These are phyloP conservation scores for Urtica urens DNA, from an alignment of 306 rosid species.

Conservation along the genomic window DNA sequence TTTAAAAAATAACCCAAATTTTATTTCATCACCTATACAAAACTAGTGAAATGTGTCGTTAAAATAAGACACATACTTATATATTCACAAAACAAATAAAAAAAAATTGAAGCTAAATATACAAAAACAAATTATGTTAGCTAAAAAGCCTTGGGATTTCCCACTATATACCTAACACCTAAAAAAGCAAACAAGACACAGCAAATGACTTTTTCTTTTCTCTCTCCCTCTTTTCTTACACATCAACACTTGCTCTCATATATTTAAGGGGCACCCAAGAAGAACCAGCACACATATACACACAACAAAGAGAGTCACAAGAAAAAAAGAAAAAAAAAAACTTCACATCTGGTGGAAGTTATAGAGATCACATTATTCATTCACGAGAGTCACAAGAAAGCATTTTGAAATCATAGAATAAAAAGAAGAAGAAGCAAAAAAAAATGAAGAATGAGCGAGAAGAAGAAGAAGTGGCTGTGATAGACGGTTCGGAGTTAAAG, in stretches of 20 bases:
- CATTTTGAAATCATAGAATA: not conserved
- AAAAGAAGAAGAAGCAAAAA: not conserved
- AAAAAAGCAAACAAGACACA: too few species aligned
- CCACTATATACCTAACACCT: too few species aligned
- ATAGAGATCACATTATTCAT: not conserved
- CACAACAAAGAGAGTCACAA: not conserved
- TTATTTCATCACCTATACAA: too few species aligned
- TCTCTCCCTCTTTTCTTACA: not conserved
- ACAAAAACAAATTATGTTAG: too few species aligned
- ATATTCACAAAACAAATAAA: too few species aligned
- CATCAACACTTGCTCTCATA: not conserved
- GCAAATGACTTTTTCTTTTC: not conserved
- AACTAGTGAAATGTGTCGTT: too few species aligned
- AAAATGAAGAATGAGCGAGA: not conserved
- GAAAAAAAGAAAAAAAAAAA: not conserved
- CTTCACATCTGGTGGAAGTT: not conserved
- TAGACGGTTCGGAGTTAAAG: constrained; percentile 92
- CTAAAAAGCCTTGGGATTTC: too few species aligned
- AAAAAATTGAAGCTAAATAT: too few species aligned
- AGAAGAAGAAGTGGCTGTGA: constrained; percentile 20
- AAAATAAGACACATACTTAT: too few species aligned
- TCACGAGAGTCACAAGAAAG: constrained; percentile 49
- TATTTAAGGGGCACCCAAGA: not conserved
- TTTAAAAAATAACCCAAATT: too few species aligned
- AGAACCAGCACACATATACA: not conserved